These are phyloP conservation scores for Plasmodium gaboni DNA, from an alignment of 169 alveolate genomes.

Conservation along the genomic window DNA sequence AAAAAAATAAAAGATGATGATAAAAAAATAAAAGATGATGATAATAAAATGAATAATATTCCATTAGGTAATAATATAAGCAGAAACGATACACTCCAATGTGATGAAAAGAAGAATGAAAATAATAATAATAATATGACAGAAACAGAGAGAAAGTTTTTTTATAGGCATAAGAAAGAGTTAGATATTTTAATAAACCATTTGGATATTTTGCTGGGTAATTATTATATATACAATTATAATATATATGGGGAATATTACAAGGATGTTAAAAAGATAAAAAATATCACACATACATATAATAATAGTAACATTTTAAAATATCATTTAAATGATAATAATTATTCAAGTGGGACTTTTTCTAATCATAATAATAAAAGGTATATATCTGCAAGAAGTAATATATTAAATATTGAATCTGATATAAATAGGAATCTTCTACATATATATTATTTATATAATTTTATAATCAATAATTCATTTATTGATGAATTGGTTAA, in stretches of 20 bases:
- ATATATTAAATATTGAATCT: neutral
- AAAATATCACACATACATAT: neutral
- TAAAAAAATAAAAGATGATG: no score
- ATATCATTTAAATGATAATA: no score
- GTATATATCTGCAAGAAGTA: neutral
- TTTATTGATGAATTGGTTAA: slow-evolving; percentile 22
- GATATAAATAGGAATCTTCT: neutral
- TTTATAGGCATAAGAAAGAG: slow-evolving; percentile 48
- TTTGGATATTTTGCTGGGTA: slow-evolving; percentile 51
- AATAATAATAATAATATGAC: neutral
- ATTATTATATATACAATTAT: slow-evolving; percentile 9
- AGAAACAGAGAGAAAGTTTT: slow-evolving; percentile 8
- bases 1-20: neutral
- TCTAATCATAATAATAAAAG: no score
- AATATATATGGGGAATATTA: slow-evolving; percentile 49
- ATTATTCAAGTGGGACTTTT: no score
- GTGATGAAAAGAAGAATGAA: neutral
- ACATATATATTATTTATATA: slow-evolving; percentile 37
- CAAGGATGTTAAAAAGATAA: neutral
- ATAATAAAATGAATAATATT: no score
- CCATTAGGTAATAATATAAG: no score
- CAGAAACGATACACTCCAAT: neutral
- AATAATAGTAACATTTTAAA: neutral
- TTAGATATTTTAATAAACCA: slow-evolving; percentile 38
- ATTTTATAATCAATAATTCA: slow-evolving; percentile 23